Evolutionary conservation across 352 stramenopile genomes (phyloP), one percentile per base, ranked within the genome.

Genomic region (Phytopythium cucurbitacearum): DNA sequence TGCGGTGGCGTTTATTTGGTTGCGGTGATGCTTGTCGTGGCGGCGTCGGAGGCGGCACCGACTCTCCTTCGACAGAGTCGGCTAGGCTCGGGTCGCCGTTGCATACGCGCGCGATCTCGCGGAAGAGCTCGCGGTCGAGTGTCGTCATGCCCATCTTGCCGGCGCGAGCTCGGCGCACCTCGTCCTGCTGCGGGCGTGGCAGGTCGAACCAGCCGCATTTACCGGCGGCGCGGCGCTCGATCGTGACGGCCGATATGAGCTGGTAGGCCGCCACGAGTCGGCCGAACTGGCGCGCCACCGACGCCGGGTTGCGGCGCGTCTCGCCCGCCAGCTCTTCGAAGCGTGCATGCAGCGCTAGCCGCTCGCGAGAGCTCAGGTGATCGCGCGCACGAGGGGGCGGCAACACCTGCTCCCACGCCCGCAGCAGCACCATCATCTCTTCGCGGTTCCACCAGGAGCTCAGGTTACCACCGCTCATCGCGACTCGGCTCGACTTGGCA

Each of bases 201-300:
- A 77, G 40, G 1, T 72, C 56, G 45, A 74, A 77, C 68, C 68
- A 77, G 40, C 48, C 41, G 15, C 55, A 54, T 5, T 38, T 56
- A 10, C 53, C 58, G 6, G 40, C 15, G 5, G 12, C 32, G 2
- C 40, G n/a, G 46, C 37, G 38, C 41, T 52, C 46, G 45, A 51
- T 73, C 15, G 54, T 65, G 5, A 59, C 67, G 28, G 59, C 56
- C 4, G 70, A 43, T n/a, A 77, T 69, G 39, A 77, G 53, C 3
- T 48, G 58, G 51, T 65, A 74, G 33, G 65, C 61, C 34, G 49
- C 64, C 38, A 67, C 67, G 11, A 77, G 34, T 4, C 65, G 64
- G 47, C 66, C 59, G 15, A 74, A 54, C 46, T 71, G 62, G 1
- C 57, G 64, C 5, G 53, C 60, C 15, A 72, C 59, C 35, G 58